phyloP scores from a whole-genome alignment of 371 early-diverging fungal species.

The Zopfochytrium polystomum region DNA sequence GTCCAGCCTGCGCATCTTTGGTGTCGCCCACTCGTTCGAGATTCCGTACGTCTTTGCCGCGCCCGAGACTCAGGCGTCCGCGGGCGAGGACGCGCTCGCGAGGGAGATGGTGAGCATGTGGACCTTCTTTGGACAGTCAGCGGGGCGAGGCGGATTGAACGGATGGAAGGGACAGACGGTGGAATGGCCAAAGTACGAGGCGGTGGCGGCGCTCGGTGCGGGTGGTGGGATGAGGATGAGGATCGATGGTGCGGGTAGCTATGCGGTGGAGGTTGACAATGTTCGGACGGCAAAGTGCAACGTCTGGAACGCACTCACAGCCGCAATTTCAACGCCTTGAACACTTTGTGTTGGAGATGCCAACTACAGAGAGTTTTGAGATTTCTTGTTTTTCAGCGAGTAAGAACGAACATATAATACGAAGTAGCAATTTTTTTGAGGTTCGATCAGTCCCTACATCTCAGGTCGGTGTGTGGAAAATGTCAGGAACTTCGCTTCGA shows the following conservation, averaged over 20 bases:
- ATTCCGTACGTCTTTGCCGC: not conserved
- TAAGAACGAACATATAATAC: too few species aligned
- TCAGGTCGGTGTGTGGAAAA: too few species aligned
- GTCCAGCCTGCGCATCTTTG: not conserved
- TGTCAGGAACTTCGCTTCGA: too few species aligned
- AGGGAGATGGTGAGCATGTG: not conserved
- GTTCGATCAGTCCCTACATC: too few species aligned
- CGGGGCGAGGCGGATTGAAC: not conserved
- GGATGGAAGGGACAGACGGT: not conserved
- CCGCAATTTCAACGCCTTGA: too few species aligned
- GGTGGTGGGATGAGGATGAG: not conserved
- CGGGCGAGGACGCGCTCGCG: not conserved
- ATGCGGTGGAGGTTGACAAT: not conserved
- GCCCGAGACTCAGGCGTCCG: not conserved
- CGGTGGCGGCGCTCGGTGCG: not conserved
- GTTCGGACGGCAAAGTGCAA: not conserved
- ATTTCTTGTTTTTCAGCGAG: too few species aligned
- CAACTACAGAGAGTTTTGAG: too few species aligned
- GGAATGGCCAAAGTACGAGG: not conserved
- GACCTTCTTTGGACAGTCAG: not conserved
- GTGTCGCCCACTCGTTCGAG: not conserved
- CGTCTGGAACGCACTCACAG: not conserved
- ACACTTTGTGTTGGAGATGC: too few species aligned
- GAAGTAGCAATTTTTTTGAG: too few species aligned
- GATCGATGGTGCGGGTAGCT: not conserved